Percentiles rank a stretch among this genome's conserved stretches.
These are phyloP conservation scores for Calocybe gangraenosa DNA, from an alignment of 768 basidiomycete species.

Conservation along the genomic window DNA sequence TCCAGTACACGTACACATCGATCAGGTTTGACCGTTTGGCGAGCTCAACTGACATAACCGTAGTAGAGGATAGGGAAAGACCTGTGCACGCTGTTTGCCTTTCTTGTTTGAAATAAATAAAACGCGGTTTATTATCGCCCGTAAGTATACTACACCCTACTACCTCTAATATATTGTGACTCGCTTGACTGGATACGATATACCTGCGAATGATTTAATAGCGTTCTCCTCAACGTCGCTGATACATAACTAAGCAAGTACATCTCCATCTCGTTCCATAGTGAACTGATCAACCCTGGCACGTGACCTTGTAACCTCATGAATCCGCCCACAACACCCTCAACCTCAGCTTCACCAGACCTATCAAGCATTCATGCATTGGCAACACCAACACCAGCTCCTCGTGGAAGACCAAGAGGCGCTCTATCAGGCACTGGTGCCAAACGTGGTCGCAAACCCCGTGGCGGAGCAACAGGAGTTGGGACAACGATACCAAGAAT, in stretches of 20 bases:
- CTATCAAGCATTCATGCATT: background rate
- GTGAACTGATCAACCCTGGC: too few species aligned
- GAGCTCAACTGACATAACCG: slow-evolving; percentile 40
- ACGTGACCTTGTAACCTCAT: slow-evolving; percentile 1
- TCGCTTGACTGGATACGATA: too few species aligned
- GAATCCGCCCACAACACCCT: slow-evolving; percentile 13
- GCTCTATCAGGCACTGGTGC: slow-evolving; percentile 27
- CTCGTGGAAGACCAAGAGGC: slow-evolving; percentile 30
- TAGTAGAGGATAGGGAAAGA: background rate
- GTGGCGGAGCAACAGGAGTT: slow-evolving; percentile 24
- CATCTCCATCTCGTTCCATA: too few species aligned
- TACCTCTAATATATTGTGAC: too few species aligned
- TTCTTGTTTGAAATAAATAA: too few species aligned
- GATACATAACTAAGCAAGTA: too few species aligned
- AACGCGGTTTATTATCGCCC: too few species aligned
- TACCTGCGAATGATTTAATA: too few species aligned
- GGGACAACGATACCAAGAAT: slow-evolving; percentile 5
- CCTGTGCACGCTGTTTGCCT: too few species aligned
- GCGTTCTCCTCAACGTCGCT: too few species aligned
- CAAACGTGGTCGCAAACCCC: slow-evolving; percentile 47
- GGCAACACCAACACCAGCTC: slow-evolving; percentile 7
- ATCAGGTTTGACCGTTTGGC: slow-evolving; percentile 66
- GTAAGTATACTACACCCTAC: too few species aligned
- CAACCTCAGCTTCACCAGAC: background rate
- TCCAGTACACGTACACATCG: slow-evolving; percentile 51